These are phyloP conservation scores for Talaromyces adpressus DNA, from an alignment of 495 filamentous ascomycete species.

Conservation along the genomic window DNA sequence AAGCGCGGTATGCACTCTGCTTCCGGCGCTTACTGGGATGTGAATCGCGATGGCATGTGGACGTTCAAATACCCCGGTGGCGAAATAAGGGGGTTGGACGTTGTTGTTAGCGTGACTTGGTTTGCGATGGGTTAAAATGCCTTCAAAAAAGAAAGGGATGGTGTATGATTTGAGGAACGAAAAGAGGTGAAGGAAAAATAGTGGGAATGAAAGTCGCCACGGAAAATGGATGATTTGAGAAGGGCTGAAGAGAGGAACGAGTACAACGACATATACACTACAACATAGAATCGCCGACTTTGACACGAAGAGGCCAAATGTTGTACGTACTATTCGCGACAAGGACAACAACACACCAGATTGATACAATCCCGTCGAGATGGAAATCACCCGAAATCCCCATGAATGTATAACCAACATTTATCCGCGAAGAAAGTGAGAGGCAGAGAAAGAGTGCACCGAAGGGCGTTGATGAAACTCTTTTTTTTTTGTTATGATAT, in stretches of 20 bases:
- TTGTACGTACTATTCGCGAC: neutral
- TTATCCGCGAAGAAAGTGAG: neutral
- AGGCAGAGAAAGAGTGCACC: neutral
- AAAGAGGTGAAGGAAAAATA: neutral
- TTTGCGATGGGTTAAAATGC: constrained; percentile 43
- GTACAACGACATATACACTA: neutral
- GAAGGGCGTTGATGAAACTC: neutral
- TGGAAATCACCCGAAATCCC: neutral
- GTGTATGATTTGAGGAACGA: constrained; percentile 10
- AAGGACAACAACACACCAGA: neutral
- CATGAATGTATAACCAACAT: neutral
- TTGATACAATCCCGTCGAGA: neutral
- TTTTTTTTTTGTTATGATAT: neutral
- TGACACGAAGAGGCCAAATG: neutral
- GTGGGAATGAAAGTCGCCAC: neutral
- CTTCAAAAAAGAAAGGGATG: neutral
- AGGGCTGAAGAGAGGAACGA: neutral
- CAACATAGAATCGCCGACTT: neutral
- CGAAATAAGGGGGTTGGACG: constrained; percentile 79
- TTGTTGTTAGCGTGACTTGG: constrained; percentile 90
- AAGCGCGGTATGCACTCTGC: constrained; percentile 94
- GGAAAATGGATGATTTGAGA: neutral
- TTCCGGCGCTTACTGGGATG: constrained; percentile 93
- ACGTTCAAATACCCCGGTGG: constrained; percentile 88
- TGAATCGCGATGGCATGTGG: constrained; percentile 96